Evolutionary conservation across 2,329 filamentous ascomycete species (phyloP), one percentile per base, ranked within the genome.

Genomic region (Microdochium paspali): DNA sequence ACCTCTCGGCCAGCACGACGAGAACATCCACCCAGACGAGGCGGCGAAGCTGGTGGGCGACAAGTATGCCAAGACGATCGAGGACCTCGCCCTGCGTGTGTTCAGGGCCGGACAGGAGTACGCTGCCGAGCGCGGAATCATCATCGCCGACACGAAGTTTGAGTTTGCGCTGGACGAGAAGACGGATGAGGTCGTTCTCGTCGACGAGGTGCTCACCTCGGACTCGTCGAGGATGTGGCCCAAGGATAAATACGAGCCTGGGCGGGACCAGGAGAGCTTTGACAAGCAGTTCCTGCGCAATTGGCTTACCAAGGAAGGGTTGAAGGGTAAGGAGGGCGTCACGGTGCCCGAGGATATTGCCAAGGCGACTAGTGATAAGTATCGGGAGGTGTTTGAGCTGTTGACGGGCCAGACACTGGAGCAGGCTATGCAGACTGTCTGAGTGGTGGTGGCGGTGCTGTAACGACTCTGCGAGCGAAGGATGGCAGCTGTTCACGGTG

Each of bases 221-320:
- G 85, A 89, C 63, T 85, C 79, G 47, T 91, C 85, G 45, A 79
- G 90, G 15, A 95, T 95, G 74, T 97, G 91, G 90, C 82, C 83
- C 1, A 79, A 76, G 53, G 81, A 81, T 40, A 74, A 74, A 43
- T 94, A 91, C 61, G 76, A 82, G 61, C 66, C 86, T 18, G 90
- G 90, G 2, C 74, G 74, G 51, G 76, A 85, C 48, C 89, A 94
- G 70, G 77, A 84, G 47, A 93, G 87, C 66, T 93, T 91, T 56
- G 90, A 96, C 63, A 96, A 96, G 74, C 85, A 90, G 69, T 84
- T 77, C 58, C 65, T 95, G 55, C 74, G 90, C 30, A 84, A 96
- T 67, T 96, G 89, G 87, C 66, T 96, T 58, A 84, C 82, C 2
- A 67, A 63, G 44, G 73, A 85, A 49, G 86, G 85, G 1, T 65